Base-by-base conservation (phyloP, 805 yeast genomes). In the Pichia nanzhaoensis region DNA sequence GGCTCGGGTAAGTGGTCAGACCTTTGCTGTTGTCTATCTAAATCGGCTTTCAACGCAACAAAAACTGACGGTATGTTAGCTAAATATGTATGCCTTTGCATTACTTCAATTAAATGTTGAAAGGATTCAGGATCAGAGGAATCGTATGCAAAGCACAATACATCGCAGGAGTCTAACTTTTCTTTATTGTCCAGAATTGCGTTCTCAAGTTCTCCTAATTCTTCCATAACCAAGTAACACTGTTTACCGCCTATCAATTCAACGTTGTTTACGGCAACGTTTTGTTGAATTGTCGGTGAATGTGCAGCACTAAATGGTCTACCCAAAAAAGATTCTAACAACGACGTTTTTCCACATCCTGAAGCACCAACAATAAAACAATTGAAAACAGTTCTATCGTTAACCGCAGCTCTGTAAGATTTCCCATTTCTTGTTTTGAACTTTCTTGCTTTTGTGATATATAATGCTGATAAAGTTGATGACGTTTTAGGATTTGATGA, bases 61-160 rank as follows among this genome's bases (percentile, higher is more conserved):
- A 82, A 86, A 0, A 93, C 80, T 4, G 83, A 75, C 0, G 99
- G 99, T 2, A 93, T 65, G 37, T 73, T 71, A 52, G 82, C 76
- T 17, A 82, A 64, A 28, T 69, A 66, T 2, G 80, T 75, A 55
- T 83, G 79, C 50, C 68, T 72, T 27, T 73, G 67, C 13, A 89
- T 67, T n/a, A 90, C 60, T 17, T 84, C 84, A 22, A 84, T 82
- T 42, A 90, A 66, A 58, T 85, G 80, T 44, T 89, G 85, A 61
- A 93, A 93, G 36, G 95, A 86, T 45, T 91, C 95, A 0, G 99
- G 97, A 58, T 93, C 97, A 0, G 96, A 82, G 0, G 97, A 88
- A 60, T 93, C 99, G 63, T 93, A 93, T 0, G 89, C 74, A 57
- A 85, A 74, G 62, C 98, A 93, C 1, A 93, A 60, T 3, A 89